Evolutionary conservation across 495 filamentous ascomycete species (phyloP).

Genomic region (Neohortaea acidophila): DNA sequence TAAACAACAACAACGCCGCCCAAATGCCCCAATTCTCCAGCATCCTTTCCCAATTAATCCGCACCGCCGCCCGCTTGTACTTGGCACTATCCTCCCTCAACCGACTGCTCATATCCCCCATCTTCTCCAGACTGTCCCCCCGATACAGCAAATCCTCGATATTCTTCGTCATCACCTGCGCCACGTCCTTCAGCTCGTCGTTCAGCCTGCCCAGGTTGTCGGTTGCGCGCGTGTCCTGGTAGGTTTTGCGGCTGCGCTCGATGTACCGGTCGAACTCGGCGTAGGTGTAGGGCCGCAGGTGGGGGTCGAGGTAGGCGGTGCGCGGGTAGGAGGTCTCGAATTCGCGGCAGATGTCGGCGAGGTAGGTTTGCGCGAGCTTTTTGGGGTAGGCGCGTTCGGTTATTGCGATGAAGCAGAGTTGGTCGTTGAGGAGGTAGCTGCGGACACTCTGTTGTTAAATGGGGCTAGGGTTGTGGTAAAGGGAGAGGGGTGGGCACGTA

Average conservation of each 20-base stretch:
- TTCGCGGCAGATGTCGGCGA: slow-evolving; percentile 73
- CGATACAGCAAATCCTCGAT: slow-evolving; percentile 96
- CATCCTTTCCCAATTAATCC: slow-evolving; percentile 96
- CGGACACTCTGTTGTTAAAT: too few species aligned
- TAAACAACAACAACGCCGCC: slow-evolving; percentile 12
- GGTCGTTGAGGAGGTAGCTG: slow-evolving; percentile 72
- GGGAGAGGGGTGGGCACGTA: slow-evolving; percentile 28
- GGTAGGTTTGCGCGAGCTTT: slow-evolving; percentile 97
- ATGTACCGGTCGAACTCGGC: slow-evolving; percentile 98
- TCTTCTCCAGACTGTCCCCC: slow-evolving; percentile 87
- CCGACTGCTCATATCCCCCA: slow-evolving; percentile 83
- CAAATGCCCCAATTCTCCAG: slow-evolving; percentile 52
- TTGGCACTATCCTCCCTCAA: slow-evolving; percentile 86
- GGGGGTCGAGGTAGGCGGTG: slow-evolving; percentile 54
- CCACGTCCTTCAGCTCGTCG: slow-evolving; percentile 92
- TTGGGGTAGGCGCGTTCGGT: slow-evolving; percentile 88
- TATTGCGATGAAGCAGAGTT: slow-evolving; percentile 82
- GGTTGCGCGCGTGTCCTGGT: slow-evolving; percentile 80
- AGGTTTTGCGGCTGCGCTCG: slow-evolving; percentile 77
- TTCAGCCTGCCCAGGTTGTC: slow-evolving; percentile 79
- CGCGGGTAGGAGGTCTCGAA: slow-evolving; percentile 74
- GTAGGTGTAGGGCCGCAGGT: slow-evolving; percentile 82
- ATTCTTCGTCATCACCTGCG: slow-evolving; percentile 99
- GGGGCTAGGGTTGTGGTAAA: not conserved
- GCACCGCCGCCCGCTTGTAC: slow-evolving; percentile 79